phyloP scores from a whole-genome alignment of 345 rosid genomes.

The Nasturtium officinale region DNA sequence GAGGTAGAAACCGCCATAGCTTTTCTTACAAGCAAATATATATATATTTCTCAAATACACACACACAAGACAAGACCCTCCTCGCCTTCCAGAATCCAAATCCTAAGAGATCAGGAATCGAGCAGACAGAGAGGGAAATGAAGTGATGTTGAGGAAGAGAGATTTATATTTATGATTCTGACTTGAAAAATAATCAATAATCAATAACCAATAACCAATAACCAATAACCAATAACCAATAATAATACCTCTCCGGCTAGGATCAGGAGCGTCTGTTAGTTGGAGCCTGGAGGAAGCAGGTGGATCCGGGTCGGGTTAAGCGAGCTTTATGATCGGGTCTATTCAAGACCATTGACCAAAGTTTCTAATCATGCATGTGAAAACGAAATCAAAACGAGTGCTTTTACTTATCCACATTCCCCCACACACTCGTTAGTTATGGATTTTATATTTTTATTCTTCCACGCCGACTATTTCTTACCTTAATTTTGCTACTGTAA shows the following conservation, averaged over 20 bases:
- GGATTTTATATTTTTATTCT: not conserved
- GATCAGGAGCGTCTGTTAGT: constrained; percentile 32
- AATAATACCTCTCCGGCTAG: constrained; percentile 9
- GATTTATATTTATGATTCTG: not conserved
- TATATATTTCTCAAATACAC: not conserved
- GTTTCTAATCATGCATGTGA: not conserved
- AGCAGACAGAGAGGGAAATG: constrained; percentile 31
- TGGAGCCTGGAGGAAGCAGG: constrained; percentile 35
- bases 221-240: too few species aligned
- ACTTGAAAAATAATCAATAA: not conserved
- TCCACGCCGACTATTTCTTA: not conserved
- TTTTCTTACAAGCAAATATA: not conserved
- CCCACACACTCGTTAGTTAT: constrained; percentile 41
- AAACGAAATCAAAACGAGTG: constrained; percentile 42
- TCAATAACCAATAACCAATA: too few species aligned
- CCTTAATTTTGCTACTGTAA: not conserved
- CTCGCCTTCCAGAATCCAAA: constrained; percentile 33
- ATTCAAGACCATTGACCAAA: constrained; percentile 35
- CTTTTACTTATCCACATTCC: constrained; percentile 43
- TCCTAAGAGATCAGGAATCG: constrained; percentile 24
- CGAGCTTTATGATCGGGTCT: constrained; percentile 28
- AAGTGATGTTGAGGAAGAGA: not conserved
- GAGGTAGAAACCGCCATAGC: constrained; percentile 53
- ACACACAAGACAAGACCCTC: constrained; percentile 5
- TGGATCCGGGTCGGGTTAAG: constrained; percentile 32